phyloP scores from a whole-genome alignment of 495 filamentous ascomycete genomes.

The Penicillium samsonianum region DNA sequence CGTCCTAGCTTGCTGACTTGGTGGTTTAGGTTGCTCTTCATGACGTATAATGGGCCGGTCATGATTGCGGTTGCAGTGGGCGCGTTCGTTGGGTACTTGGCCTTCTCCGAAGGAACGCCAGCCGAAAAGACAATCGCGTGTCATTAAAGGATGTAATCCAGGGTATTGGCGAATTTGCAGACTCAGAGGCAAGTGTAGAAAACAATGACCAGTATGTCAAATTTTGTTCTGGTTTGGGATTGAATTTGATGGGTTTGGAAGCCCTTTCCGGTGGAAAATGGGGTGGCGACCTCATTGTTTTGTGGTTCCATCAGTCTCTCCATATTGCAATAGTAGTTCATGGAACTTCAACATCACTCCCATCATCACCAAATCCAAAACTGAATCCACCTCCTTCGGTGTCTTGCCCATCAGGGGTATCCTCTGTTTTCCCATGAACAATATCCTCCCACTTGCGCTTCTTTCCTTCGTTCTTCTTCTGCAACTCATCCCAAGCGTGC shows the following conservation, averaged over 20 bases:
- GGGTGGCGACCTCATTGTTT: background rate
- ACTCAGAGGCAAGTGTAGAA: background rate
- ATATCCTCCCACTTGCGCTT: slow-evolving; percentile 88
- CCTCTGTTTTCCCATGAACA: slow-evolving; percentile 49
- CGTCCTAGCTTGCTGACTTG: slow-evolving; percentile 7
- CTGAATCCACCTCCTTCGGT: slow-evolving; percentile 66
- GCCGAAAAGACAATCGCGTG: slow-evolving; percentile 85
- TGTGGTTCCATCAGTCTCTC: background rate
- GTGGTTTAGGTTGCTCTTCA: slow-evolving; percentile 82
- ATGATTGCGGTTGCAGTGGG: slow-evolving; percentile 91
- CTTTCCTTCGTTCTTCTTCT: slow-evolving; percentile 59
- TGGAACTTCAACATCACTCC: slow-evolving; percentile 58
- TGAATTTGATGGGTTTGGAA: slow-evolving; percentile 1
- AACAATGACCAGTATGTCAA: background rate
- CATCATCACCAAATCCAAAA: slow-evolving; percentile 77
- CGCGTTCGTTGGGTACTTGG: slow-evolving; percentile 82
- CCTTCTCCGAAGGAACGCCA: slow-evolving; percentile 70
- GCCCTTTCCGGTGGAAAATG: background rate
- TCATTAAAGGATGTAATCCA: slow-evolving; percentile 55
- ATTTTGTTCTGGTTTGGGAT: background rate
- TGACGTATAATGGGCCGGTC: slow-evolving; percentile 98
- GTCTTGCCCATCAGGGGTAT: slow-evolving; percentile 43
- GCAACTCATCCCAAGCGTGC: slow-evolving; percentile 62
- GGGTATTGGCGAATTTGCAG: background rate
- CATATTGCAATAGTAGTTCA: slow-evolving; percentile 26